A percentile compares a stretch with the other conserved stretches of the same genome.
phyloP scores from a whole-genome alignment of 345 rosid genomes.

The Lepidium sativum region DNA sequence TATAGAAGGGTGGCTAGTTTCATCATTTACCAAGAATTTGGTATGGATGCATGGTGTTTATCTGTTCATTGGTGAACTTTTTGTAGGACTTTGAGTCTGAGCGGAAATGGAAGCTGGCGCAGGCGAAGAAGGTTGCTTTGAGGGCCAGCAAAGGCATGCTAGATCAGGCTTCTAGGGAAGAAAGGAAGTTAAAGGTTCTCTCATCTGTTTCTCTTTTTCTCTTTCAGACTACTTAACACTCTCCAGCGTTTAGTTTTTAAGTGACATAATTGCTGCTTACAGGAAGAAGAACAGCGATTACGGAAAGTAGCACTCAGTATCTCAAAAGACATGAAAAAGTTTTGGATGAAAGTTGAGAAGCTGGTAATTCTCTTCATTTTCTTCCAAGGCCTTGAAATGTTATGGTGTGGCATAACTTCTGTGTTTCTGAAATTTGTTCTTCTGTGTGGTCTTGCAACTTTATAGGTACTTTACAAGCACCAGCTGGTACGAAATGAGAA shows the following conservation, averaged over 20 bases:
- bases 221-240: neutral
- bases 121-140: constrained; percentile 91
- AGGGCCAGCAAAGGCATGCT: constrained; percentile 96
- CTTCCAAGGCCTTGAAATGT: neutral
- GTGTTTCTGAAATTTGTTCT: constrained; percentile 14
- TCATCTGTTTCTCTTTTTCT: neutral
- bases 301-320: constrained; percentile 85
- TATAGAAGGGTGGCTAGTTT: neutral
- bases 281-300: constrained; percentile 93
- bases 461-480: constrained; percentile 93
- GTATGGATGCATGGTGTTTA: constrained; percentile 12
- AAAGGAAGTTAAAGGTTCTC: constrained; percentile 88
- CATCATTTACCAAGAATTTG: neutral
- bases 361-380: constrained; percentile 47
- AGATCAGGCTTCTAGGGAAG: constrained; percentile 89
- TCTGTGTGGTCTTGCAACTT: constrained; percentile 13
- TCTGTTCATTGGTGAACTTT: constrained; percentile 19
- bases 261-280: constrained; percentile 19
- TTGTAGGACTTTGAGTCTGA: constrained; percentile 95
- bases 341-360: constrained; percentile 97
- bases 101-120: constrained; percentile 96
- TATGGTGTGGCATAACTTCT: neutral
- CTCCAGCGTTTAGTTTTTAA: neutral
- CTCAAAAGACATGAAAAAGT: constrained; percentile 93
- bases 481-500: constrained; percentile 91